Percentiles rank a stretch among this genome's conserved stretches.
Evolutionary conservation across 2,329 filamentous ascomycete genomes (phyloP).

Genomic region (Sclerotinia minor): DNA sequence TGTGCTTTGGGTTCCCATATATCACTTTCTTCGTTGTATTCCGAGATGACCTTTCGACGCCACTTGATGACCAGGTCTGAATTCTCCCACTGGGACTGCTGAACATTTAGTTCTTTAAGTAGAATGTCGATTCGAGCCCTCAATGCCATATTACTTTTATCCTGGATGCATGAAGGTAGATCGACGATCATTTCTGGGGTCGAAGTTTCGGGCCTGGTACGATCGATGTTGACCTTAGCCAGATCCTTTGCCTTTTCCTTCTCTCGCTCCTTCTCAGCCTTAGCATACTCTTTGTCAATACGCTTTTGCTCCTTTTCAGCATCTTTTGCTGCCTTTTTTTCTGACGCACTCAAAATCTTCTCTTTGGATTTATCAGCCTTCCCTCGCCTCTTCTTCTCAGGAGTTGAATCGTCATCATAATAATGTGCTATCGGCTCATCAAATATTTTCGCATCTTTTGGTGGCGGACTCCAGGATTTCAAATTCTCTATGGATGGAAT

Average conservation of each 20-base stretch:
- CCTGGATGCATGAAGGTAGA: constrained; percentile 56
- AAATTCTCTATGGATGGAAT: constrained; percentile 16
- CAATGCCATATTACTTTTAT: constrained; percentile 44
- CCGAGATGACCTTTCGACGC: constrained; percentile 52
- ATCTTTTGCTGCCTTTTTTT: constrained; percentile 31
- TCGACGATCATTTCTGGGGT: constrained; percentile 77
- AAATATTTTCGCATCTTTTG: background rate
- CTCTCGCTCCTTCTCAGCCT: constrained; percentile 61
- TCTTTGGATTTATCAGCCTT: constrained; percentile 23
- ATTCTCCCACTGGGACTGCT: constrained; percentile 49
- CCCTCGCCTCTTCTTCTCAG: constrained; percentile 1
- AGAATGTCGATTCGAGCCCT: constrained; percentile 50
- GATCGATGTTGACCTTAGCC: constrained; percentile 70
- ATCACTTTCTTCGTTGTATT: constrained; percentile 49
- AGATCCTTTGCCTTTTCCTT: constrained; percentile 66
- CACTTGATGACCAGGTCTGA: constrained; percentile 53
- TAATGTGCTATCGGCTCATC: background rate
- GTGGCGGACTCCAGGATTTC: background rate
- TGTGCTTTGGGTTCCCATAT: constrained; percentile 51
- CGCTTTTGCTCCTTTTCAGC: constrained; percentile 45
- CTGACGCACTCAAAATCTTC: constrained; percentile 30
- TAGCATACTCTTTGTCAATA: constrained; percentile 58
- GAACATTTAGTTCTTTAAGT: constrained; percentile 53
- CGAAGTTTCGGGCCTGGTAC: constrained; percentile 71
- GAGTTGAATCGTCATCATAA: background rate